These are phyloP conservation scores for Neophaeococcomyces mojaviensis DNA, from an alignment of 2,329 filamentous ascomycete genomes.

Conservation along the genomic window DNA sequence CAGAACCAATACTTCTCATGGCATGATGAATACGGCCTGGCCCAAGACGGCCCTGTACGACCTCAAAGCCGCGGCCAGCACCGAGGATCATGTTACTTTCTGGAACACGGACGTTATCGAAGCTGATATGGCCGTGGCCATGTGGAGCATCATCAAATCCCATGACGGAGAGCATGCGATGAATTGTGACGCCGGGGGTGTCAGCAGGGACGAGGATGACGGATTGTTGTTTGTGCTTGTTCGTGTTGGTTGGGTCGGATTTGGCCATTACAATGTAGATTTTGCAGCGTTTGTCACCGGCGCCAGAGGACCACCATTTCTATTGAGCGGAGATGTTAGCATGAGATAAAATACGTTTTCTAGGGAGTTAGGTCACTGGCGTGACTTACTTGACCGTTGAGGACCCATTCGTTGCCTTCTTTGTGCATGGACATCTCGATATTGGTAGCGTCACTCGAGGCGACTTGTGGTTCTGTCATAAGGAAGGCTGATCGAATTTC, in stretches of 20 bases:
- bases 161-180: conserved; percentile 89
- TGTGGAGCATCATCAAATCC: conserved; percentile 98
- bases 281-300: conserved; percentile 83
- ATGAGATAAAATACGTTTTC: background rate
- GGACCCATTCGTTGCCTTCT: conserved; percentile 80
- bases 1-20: conserved; percentile 87
- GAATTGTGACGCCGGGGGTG: conserved; percentile 78
- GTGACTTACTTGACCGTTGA: conserved; percentile 58
- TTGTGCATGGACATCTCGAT: conserved; percentile 75
- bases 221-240: conserved; percentile 84
- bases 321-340: conserved; percentile 28
- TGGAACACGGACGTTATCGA: conserved; percentile 84
- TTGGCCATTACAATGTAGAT: conserved; percentile 98
- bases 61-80: conserved; percentile 91
- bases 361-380: no score
- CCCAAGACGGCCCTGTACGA: conserved; percentile 93
- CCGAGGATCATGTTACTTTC: conserved; percentile 76
- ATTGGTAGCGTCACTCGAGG: conserved; percentile 86
- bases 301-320: conserved; percentile 99
- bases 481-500: conserved; percentile 83
- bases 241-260: conserved; percentile 65
- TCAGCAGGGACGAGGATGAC: conserved; percentile 79
- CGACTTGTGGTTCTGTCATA: conserved; percentile 88
- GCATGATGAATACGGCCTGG: conserved; percentile 96
- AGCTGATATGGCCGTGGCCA: conserved; percentile 87